Conservation (phyloP, 495 filamentous ascomycete species). For the Symbiotaphrina buchneri region DNA sequence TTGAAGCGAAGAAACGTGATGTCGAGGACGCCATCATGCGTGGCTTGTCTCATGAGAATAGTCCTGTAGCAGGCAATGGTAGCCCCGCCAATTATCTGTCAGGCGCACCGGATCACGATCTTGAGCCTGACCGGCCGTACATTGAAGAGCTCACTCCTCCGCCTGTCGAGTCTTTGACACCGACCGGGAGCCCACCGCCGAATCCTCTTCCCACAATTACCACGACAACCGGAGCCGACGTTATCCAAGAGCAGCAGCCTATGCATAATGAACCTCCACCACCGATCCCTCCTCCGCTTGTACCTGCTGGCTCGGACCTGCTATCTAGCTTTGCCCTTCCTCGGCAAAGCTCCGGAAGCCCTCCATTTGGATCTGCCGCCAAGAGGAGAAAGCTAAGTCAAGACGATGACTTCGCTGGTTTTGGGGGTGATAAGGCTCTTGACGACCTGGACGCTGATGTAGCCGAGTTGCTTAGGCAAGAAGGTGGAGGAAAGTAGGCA, state of each 20-base stretch:
- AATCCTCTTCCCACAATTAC: neutral
- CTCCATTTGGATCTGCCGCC: conserved; percentile 20
- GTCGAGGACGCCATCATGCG: conserved; percentile 80
- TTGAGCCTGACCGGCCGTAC: conserved; percentile 23
- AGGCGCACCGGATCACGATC: neutral
- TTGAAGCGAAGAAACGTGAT: conserved; percentile 57
- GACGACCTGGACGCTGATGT: conserved; percentile 67
- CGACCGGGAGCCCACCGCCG: conserved; percentile 7
- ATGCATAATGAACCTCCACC: conserved; percentile 4
- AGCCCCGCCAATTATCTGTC: neutral
- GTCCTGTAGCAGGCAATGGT: conserved; percentile 7
- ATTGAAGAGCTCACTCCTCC: conserved; percentile 73
- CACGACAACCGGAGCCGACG: conserved; percentile 8
- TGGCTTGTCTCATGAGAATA: conserved; percentile 34
- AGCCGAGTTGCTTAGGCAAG: conserved; percentile 48
- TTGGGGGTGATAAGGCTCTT: conserved; percentile 37
- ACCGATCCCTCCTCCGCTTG: conserved; percentile 1
- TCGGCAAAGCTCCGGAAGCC: conserved; percentile 14
- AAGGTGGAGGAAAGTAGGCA: conserved; percentile 17
- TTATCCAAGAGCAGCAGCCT: conserved; percentile 4
- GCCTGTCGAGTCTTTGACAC: conserved; percentile 16
- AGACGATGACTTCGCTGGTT: conserved; percentile 46
- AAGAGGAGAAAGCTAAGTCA: conserved; percentile 64
- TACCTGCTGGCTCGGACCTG: conserved; percentile 11
- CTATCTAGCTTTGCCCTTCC: conserved; percentile 21